Base-by-base conservation (phyloP, 768 basidiomycete genomes). In the Heimioporus sp. region DNA sequence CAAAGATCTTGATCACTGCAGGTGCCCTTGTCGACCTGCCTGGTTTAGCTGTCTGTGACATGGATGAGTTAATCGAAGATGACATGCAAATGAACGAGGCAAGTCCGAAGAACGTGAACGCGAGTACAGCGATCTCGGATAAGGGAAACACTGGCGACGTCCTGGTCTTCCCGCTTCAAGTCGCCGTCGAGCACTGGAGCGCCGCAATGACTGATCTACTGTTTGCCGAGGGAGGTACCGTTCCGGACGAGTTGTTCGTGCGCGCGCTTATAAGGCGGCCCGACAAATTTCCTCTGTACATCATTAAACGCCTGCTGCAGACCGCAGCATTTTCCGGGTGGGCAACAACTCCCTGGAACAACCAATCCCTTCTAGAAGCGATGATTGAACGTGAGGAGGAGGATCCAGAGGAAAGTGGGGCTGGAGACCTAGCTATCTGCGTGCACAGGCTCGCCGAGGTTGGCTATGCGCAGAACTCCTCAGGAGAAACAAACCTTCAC, bases 111-210 rank as follows among this genome's bases (percentile, higher is more conserved):
- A n/a, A n/a, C n/a, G n/a, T 8, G 5, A n/a, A 7, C 36, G n/a
- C 16, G 21, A 11, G 9, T 3, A 16, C 15, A 9, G 13, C 16
- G 4, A 39, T 31, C 10, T 0, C 3, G 24, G 34, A 10, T 7
- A 6, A 17, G 24, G 24, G 24, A 3, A 4, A 6, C 19, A 12
- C 24, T 5, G 24, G 5, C 2, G 15, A 19, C 8, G 11, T 2
- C 32, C 40, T 2, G 19, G 30, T 16, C 1, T 38, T n/a, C 0
- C 20, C 53, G 9, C 16, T 52, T 0, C 45, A 52, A 13, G 45
- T 47, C 11, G 50, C 50, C 5, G 47, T 57, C 2, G 43, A 46
- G 4, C 49, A 30, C 13, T 58, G 56, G 56, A 16, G 46, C 34
- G 7, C 17, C 0, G 41, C 43, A 10, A 46, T 51, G 13, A 0